Percentiles rank a stretch among this genome's conserved stretches.
These are phyloP conservation scores for Bretschneidera sinensis DNA, from an alignment of 345 rosid species.

Conservation along the genomic window DNA sequence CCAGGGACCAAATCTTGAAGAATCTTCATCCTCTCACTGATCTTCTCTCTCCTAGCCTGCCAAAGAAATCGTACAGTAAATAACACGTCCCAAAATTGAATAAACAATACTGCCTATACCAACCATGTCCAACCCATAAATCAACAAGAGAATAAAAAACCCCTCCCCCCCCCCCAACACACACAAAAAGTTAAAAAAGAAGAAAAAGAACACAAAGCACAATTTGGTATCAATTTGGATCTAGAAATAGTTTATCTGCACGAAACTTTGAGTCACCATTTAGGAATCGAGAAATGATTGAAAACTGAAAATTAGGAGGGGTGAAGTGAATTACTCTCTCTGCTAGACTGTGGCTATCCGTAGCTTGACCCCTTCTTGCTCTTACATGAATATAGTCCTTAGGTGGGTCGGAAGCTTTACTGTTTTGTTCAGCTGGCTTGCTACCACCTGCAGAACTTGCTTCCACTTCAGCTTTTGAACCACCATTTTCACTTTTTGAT, in stretches of 20 bases:
- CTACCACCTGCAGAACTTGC: constrained; percentile 52
- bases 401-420: constrained; percentile 63
- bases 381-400: constrained; percentile 97
- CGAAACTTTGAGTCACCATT: background rate
- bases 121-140: background rate
- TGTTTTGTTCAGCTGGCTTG: constrained; percentile 47
- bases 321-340: constrained; percentile 68
- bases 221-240: background rate
- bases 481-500: constrained; percentile 43
- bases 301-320: constrained; percentile 8
- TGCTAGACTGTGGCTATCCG: constrained; percentile 97
- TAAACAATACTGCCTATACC: background rate
- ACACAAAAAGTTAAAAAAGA: background rate
- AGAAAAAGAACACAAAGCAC: background rate
- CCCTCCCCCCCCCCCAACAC: too few species aligned
- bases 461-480: constrained; percentile 60
- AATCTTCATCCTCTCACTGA: constrained; percentile 88
- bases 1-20: constrained; percentile 97
- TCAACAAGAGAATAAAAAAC: background rate
- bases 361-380: constrained; percentile 98
- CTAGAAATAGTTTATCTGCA: background rate
- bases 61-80: constrained; percentile 4
- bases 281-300: background rate
- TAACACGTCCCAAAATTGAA: background rate
- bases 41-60: constrained; percentile 98